Base-by-base conservation (phyloP, 371 early-diverging fungal genomes). In the Circinella umbellata region DNA sequence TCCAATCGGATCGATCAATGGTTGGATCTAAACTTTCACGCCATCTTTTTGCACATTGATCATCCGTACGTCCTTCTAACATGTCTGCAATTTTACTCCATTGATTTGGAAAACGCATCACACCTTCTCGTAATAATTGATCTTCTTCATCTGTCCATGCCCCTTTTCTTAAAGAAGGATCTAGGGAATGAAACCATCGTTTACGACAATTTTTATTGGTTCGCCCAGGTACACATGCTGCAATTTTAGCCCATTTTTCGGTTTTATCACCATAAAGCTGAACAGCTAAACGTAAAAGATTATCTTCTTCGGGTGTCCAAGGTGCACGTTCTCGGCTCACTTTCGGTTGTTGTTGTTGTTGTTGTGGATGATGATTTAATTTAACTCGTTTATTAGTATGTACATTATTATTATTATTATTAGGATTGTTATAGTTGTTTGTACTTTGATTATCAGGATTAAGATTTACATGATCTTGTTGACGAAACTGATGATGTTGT, bases 1-100 rank as follows among this genome's bases (percentile, higher is more conserved):
- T 89, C 96, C 96, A 96, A 37, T 87, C 88, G 6, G 90, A 88
- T 34, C 90, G 81, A 65, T 92, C 89, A 48, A 94, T 93, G 37
- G 82, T 80, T 5, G 93, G 93, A 79, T 94, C 94, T 49, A 94
- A 76, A 57, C 88, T 87, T 77, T 94, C 92, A 15, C 93, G 80
- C 93, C 93, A 94, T 20, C 94, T 85, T 78, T 93, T 92, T 17
- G 92, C 91, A 63, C 93, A 92, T 67, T 93, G 93, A 74, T 93
- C 92, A 71, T 93, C 93, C 6, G 92, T 94, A n/a, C 94, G 81
- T 9, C 94, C 94, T 13, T 84, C 85, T 34, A 94, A 84, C 70
- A 88, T 84, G 69, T 92, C 91, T 4, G 94, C 93, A 63, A 94
- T 90, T 64, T 89, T 88, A 68, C 92, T 90, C 94, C 94, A 94